Conservation (phyloP, 176 grass and related monocot genomes). For the Oryza officinalis region DNA sequence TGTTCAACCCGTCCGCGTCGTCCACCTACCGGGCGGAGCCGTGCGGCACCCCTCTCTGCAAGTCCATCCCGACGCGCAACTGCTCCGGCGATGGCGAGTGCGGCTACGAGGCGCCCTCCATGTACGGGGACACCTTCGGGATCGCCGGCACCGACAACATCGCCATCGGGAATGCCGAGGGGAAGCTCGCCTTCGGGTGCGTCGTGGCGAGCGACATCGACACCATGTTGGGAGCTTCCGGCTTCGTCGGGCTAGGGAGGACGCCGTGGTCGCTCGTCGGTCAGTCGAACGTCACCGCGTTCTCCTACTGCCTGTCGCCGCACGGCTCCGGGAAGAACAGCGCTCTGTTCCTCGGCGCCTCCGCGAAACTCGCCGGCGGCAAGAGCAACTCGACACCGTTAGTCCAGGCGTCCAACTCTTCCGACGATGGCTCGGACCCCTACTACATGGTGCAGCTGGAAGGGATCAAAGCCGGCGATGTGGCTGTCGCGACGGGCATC, state of each 20-base stretch:
- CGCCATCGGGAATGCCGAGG: background rate
- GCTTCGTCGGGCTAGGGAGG: background rate
- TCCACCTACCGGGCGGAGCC: background rate
- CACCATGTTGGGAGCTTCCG: background rate
- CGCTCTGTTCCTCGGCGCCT: background rate
- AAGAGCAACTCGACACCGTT: background rate
- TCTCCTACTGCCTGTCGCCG: background rate
- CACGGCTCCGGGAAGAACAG: background rate
- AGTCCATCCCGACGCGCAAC: background rate
- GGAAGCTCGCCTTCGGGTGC: background rate
- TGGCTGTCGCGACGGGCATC: background rate
- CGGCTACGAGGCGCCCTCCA: background rate
- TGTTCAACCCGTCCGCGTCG: no score
- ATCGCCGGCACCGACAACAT: background rate
- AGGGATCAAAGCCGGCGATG: background rate
- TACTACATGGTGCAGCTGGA: background rate
- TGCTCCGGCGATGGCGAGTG: background rate
- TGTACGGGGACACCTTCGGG: background rate
- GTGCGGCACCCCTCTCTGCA: background rate
- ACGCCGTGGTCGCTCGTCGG: background rate
- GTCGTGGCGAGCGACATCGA: background rate
- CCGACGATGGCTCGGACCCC: background rate
- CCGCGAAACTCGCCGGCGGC: background rate
- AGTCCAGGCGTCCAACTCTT: background rate
- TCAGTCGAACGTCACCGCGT: background rate